A percentile compares a stretch with the other conserved stretches of the same genome.
These are phyloP conservation scores for Adansonia madagascariensis DNA, from an alignment of 441 rosid species.

Conservation along the genomic window DNA sequence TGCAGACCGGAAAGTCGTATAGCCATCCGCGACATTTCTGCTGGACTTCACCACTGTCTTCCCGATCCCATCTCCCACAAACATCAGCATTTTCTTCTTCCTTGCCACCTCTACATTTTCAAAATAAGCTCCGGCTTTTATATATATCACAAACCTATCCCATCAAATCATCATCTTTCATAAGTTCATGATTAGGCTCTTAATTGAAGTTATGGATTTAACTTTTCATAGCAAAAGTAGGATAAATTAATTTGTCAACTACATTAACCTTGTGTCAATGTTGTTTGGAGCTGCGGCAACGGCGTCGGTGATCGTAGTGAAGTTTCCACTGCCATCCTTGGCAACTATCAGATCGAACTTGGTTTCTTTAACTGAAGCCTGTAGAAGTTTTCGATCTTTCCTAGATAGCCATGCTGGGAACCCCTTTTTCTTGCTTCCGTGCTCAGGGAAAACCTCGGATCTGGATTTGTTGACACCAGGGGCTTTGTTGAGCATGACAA, in stretches of 20 bases:
- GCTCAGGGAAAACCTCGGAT: slow-evolving; percentile 37
- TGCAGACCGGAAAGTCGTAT: slow-evolving; percentile 50
- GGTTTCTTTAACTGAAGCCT: slow-evolving; percentile 29
- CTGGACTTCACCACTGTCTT: slow-evolving; percentile 42
- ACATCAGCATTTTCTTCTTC: slow-evolving; percentile 40
- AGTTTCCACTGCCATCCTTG: slow-evolving; percentile 55
- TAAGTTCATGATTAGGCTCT: neutral
- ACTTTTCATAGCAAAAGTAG: neutral
- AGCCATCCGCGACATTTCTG: slow-evolving; percentile 43
- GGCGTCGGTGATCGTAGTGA: slow-evolving; percentile 50
- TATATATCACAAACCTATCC: slow-evolving; percentile 42
- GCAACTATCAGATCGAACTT: slow-evolving; percentile 53
- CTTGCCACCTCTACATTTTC: slow-evolving; percentile 46
- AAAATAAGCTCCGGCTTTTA: slow-evolving; percentile 46
- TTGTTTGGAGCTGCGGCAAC: slow-evolving; percentile 58
- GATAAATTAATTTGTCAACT: neutral
- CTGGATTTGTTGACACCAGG: slow-evolving; percentile 32
- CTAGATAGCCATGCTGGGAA: slow-evolving; percentile 50
- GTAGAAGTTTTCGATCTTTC: slow-evolving; percentile 43
- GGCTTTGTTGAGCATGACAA: slow-evolving; percentile 50
- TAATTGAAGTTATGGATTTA: neutral
- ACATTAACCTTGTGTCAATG: slow-evolving; percentile 46
- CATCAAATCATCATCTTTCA: neutral
- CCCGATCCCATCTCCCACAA: slow-evolving; percentile 51
- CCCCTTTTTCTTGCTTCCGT: slow-evolving; percentile 35